Evolutionary conservation across 2,329 filamentous ascomycete genomes (phyloP), one percentile per base, ranked within the genome.

Genomic region (Didymella pinodella): DNA sequence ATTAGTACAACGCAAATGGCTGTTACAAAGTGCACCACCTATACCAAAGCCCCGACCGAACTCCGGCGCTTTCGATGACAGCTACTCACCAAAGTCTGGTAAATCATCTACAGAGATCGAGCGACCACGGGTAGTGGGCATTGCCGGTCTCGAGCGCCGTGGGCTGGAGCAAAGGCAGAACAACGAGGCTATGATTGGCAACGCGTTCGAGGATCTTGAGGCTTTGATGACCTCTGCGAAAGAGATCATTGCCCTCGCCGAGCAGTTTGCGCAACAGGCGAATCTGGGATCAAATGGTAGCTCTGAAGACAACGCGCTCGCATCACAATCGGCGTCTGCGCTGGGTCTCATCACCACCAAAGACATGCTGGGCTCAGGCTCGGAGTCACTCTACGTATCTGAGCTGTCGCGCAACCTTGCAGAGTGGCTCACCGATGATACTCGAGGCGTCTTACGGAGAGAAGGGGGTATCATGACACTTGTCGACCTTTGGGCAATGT

Each of bases 211-310:
- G 74, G 95, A 99, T 71, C 85, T 99, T 0, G 94, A 98, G 74
- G 93, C 95, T 3, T 83, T 99, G 36, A 99, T 98, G 94, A 92
- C 93, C 3, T 97, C 94, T 3, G 95, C 95, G 5, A 97, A 98
- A 74, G 92, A 99, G 74, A 92, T 99, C 48, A 90, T 98, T 49
- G 92, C 93, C 5, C 87, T 99, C 41, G 95, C 95, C 0, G 94
- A 98, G 77, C 88, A 88, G 16, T 94, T 98, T 67, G 88, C 92
- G 1, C 83, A 87, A 12, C 90, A 93, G 71, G 81, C 83, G 0
- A 81, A 82, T 57, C 79, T 82, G 20, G 86, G 84, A 22, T 84
- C 83, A n/a, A 84, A 77, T 38, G 75, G 72, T 40, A 86, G 84
- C 6, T 84, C 86, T 0, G 92, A 95, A 75, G 88, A 92, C 11